Evolutionary conservation across 192 early-diverging fungal genomes (phyloP).

Genomic region (Backusella sp.): DNA sequence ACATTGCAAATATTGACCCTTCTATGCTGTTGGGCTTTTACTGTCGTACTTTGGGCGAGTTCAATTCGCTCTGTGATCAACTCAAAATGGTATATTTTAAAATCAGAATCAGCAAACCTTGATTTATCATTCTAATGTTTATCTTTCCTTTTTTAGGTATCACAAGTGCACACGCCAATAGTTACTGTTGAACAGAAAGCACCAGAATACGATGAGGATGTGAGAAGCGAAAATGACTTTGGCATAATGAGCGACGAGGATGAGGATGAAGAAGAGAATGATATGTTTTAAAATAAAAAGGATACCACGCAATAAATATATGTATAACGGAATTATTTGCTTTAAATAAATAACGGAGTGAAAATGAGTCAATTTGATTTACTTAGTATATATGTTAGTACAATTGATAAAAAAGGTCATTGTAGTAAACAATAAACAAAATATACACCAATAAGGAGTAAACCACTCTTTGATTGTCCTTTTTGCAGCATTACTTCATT

Average conservation of each 20-base stretch:
- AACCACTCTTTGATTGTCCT: too few species aligned
- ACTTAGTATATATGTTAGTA: too few species aligned
- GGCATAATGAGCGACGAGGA: constrained; percentile 39
- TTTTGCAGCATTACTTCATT: too few species aligned
- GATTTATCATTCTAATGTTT: constrained; percentile 12
- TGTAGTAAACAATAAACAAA: too few species aligned
- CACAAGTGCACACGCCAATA: constrained; percentile 44
- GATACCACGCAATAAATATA: neutral
- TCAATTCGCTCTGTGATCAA: constrained; percentile 57
- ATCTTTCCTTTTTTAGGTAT: constrained; percentile 35
- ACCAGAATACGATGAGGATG: constrained; percentile 64
- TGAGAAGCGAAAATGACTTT: constrained; percentile 42
- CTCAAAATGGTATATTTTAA: constrained; percentile 38
- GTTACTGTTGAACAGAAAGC: constrained; percentile 65
- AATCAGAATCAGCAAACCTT: neutral
- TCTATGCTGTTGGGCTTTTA: constrained; percentile 94
- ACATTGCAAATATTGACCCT: constrained; percentile 82
- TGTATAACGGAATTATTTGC: neutral
- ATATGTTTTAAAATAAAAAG: neutral
- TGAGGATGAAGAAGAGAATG: neutral
- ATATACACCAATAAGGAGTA: too few species aligned
- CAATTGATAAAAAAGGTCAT: neutral
- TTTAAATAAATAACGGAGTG: neutral
- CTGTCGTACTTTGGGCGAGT: constrained; percentile 56
- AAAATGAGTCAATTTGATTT: neutral